Percentiles rank a stretch among this genome's conserved stretches.
These are phyloP conservation scores for Dioszegia aurantiaca DNA, from an alignment of 768 basidiomycete genomes.

Conservation along the genomic window DNA sequence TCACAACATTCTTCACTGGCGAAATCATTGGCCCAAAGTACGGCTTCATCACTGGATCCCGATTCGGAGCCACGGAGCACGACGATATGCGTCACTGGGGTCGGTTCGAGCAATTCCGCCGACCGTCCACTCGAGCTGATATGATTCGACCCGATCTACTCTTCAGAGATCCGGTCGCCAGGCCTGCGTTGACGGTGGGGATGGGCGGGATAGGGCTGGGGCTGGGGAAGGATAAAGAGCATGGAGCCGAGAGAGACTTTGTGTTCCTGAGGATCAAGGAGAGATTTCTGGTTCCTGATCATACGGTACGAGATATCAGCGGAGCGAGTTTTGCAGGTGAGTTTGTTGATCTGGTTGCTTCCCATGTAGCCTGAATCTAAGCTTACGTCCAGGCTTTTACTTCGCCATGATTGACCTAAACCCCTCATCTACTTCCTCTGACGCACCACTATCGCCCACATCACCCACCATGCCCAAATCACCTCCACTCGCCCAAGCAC, in stretches of 20 bases:
- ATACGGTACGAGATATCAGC: conserved; percentile 86
- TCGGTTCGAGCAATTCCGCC: conserved; percentile 83
- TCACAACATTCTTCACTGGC: conserved; percentile 95
- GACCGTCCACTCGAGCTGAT: conserved; percentile 67
- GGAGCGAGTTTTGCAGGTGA: conserved; percentile 91
- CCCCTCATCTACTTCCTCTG: conserved; percentile 57
- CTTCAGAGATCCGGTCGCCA: conserved; percentile 57
- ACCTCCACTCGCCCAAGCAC: conserved; percentile 46
- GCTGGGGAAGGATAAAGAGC: conserved; percentile 3
- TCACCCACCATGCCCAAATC: conserved; percentile 44
- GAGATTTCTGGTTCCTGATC: conserved; percentile 90
- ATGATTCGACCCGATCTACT: conserved; percentile 74
- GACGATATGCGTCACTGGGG: conserved; percentile 94
- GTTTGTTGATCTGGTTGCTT: conserved; percentile 33
- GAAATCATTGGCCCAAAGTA: conserved; percentile 88
- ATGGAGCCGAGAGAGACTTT: conserved; percentile 39
- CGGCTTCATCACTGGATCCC: conserved; percentile 78
- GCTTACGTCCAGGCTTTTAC: conserved; percentile 78
- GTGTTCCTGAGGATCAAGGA: conserved; percentile 99
- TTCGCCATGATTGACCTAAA: conserved; percentile 93
- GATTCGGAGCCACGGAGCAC: conserved; percentile 66
- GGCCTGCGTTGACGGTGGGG: conserved; percentile 8
- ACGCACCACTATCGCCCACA: conserved; percentile 51
- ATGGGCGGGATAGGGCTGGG: conserved; percentile 26
- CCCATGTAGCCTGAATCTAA: background rate